phyloP scores from a whole-genome alignment of 371 early-diverging fungal genomes.

The Batrachochytrium dendrobatidis region DNA sequence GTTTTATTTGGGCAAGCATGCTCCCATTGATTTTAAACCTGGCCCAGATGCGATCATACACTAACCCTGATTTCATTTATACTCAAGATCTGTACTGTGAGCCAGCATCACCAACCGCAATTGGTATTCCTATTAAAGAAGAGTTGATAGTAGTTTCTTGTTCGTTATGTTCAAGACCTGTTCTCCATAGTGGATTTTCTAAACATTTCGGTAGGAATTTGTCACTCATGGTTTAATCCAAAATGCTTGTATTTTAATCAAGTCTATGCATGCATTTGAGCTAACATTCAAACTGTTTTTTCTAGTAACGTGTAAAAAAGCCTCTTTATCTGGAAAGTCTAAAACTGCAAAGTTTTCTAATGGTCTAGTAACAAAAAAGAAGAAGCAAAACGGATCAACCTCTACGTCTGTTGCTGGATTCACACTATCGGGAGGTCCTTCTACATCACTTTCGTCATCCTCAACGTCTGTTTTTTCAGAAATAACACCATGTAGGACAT shows the following conservation, averaged over 20 bases:
- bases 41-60: too few species aligned
- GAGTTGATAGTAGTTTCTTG: slow-evolving; percentile 27
- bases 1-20: too few species aligned
- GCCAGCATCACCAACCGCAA: not conserved
- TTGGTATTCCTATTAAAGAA: slow-evolving; percentile 6
- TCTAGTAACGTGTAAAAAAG: slow-evolving; percentile 6
- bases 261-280: not conserved
- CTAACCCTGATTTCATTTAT: not conserved
- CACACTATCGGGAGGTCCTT: not conserved
- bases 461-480: not conserved
- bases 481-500: not conserved
- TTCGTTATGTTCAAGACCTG: slow-evolving; percentile 19
- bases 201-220: slow-evolving; percentile 24
- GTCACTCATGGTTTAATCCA: too few species aligned
- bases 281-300: slow-evolving; percentile 10
- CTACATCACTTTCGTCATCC: not conserved
- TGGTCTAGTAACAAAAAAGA: not conserved
- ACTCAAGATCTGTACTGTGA: not conserved
- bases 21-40: too few species aligned
- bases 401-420: not conserved
- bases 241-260: too few species aligned
- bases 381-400: not conserved
- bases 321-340: slow-evolving; percentile 6
- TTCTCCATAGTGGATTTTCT: slow-evolving; percentile 22
- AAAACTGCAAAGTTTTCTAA: not conserved